Base-by-base conservation (phyloP, 257 asterid species). In the Scutellaria baicalensis region DNA sequence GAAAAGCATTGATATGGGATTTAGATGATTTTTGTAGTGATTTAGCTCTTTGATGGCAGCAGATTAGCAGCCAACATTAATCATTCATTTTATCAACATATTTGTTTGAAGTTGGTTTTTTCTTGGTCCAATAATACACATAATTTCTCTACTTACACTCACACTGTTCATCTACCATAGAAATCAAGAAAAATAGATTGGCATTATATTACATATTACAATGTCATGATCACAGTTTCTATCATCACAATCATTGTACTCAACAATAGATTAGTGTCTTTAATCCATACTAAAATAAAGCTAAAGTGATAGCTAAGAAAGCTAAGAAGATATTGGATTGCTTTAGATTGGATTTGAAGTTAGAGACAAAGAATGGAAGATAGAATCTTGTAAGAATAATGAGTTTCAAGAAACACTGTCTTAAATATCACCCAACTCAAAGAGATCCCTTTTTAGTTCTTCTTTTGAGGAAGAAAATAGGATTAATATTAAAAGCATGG, bases 301-400 rank as follows among this genome's bases (percentile, higher is more conserved):
- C 59, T 63, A 38, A 70, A 72, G 78, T 77, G 81, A 43, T 68
- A 75, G 78, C 48, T 63, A 44, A 75, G 78, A 75, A 73, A 73
- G 75, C 64, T 38, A 75, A 70, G 61, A 62, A 55, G 56, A 68
- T 55, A 16, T 59, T 60, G 65, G 68, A 66, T 77, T 72, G 85
- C 82, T 80, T 27, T 80, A 72, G 68, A 78, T 78, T 83, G 79
- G 65, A 72, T 65, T 66, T 38, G 69, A 80, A 78, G 88, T 76
- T 54, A 66, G 77, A 13, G 44, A 55, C 38, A 3, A 45, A 56
- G 58, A 55, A 42, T 31, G 0, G 40, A 68, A 50, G 27, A 55
- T 5, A 65, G 8, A 35, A 60, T 40, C 51, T 63, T 74, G 68
- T 47, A 77, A 45, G 66, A 66, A 77, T 59, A 36, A 70, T 76